A percentile compares a stretch with the other conserved stretches of the same genome.
These are phyloP conservation scores for Nakazawaea peltata DNA, from an alignment of 805 yeast genomes.

Conservation along the genomic window DNA sequence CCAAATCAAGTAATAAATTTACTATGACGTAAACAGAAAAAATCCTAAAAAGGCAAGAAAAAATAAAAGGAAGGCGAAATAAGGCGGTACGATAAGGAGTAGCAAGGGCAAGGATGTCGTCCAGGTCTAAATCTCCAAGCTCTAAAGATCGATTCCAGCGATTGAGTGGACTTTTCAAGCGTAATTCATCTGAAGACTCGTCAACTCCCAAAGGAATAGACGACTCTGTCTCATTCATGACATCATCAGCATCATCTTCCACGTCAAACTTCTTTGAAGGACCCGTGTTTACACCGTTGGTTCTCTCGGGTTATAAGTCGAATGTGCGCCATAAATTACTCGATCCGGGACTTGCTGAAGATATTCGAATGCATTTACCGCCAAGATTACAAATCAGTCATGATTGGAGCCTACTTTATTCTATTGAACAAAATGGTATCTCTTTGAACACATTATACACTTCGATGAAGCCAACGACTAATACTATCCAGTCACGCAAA, in stretches of 20 bases:
- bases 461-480: constrained; percentile 34
- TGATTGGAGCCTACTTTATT: constrained; percentile 71
- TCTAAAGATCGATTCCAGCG: background rate
- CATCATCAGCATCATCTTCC: background rate
- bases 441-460: constrained; percentile 73
- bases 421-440: constrained; percentile 90
- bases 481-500: constrained; percentile 22
- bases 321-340: constrained; percentile 54
- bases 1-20: too few species aligned
- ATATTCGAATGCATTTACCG: constrained; percentile 67
- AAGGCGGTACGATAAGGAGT: too few species aligned
- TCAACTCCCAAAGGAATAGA: background rate
- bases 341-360: constrained; percentile 54
- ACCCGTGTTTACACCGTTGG: constrained; percentile 48
- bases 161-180: constrained; percentile 1
- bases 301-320: constrained; percentile 50
- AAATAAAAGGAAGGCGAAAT: too few species aligned
- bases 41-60: too few species aligned
- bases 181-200: background rate
- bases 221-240: background rate
- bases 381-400: constrained; percentile 70
- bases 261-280: constrained; percentile 13
- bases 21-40: too few species aligned
- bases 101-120: too few species aligned
- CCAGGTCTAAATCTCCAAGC: background rate